A percentile compares a stretch with the other conserved stretches of the same genome.
Evolutionary conservation across 352 stramenopile genomes (phyloP).

Genomic region (Saprolegnia parasitica): DNA sequence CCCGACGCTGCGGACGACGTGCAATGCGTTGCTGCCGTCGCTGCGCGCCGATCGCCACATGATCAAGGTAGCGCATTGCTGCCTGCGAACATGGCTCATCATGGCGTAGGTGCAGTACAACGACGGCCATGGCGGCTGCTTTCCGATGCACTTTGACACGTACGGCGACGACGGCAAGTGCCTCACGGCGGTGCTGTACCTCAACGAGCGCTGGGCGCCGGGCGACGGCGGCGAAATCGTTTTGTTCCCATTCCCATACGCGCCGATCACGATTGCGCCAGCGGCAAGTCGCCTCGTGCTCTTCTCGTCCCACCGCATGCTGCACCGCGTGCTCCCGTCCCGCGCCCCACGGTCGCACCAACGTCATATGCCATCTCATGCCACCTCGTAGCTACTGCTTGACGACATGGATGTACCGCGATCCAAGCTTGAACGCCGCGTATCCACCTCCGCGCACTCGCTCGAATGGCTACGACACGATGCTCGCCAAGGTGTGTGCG

Average conservation of each 20-base stretch:
- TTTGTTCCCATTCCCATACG: constrained; percentile 72
- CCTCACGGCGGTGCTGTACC: constrained; percentile 76
- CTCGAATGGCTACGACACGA: constrained; percentile 22
- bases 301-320: constrained; percentile 75
- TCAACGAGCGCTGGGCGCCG: constrained; percentile 70
- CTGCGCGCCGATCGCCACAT: constrained; percentile 35
- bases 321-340: constrained; percentile 64
- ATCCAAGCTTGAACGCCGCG: constrained; percentile 26
- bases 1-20: constrained; percentile 48
- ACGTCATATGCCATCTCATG: neutral
- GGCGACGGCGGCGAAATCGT: constrained; percentile 76
- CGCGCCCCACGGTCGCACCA: constrained; percentile 32
- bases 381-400: constrained; percentile 38
- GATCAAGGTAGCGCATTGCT: constrained; percentile 32
- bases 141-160: constrained; percentile 83
- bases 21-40: constrained; percentile 53
- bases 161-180: constrained; percentile 80
- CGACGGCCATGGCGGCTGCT: constrained; percentile 66
- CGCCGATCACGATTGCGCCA: constrained; percentile 45
- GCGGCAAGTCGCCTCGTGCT: constrained; percentile 64
- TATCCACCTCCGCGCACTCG: neutral
- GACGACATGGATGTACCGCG: constrained; percentile 64
- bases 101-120: constrained; percentile 82
- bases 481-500: constrained; percentile 51
- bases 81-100: constrained; percentile 32